Base-by-base conservation (phyloP, 1,139 yeast species). In the Hyphopichia pseudoburtonii region DNA sequence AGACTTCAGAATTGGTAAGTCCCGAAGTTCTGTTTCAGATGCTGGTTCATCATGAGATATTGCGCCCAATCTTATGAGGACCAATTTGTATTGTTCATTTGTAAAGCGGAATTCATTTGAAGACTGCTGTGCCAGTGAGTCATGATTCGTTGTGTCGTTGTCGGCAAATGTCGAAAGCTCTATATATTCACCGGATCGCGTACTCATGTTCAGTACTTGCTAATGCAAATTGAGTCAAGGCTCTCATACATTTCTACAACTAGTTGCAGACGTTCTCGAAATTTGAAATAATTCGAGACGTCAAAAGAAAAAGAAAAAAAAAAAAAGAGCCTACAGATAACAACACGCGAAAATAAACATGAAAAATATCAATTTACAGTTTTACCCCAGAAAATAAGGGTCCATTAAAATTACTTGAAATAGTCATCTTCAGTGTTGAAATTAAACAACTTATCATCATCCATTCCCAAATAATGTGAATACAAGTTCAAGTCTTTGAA, bases 391-490 rank as follows among this genome's bases (percentile, higher is more conserved):
- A n/a, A n/a, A n/a, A n/a, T n/a, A n/a, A n/a, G n/a, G n/a, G n/a
- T n/a, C n/a, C n/a, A n/a, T n/a, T n/a, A n/a, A n/a, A n/a, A 9
- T 34, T 37, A 50, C 26, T 41, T 41, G 33, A 64, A 62, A 32
- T 64, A 64, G 37, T 64, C 61, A 41, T 64, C 68, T 34, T 61
- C 63, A 3, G 64, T 52, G 32, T 47, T 50, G 10, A 61, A 46
- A 14, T 51, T 52, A 21, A 58, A 45, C 8, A 44, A 37, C 21
- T 41, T 48, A 16, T 52, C 60, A 11, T 60, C 62, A 8, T 54
- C 61, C 16, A 53, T 37, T 1, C 67, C 68, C 9, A 59, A 41
- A 36, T 62, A 62, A 21, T 48, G 52, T 1, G 52, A 40, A 35
- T 64, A 64, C 7, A 55, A 27, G 23, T 44, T 44, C 16, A 54